Base-by-base conservation (phyloP, 2,329 filamentous ascomycete genomes). In the Huntiella moniliformis region DNA sequence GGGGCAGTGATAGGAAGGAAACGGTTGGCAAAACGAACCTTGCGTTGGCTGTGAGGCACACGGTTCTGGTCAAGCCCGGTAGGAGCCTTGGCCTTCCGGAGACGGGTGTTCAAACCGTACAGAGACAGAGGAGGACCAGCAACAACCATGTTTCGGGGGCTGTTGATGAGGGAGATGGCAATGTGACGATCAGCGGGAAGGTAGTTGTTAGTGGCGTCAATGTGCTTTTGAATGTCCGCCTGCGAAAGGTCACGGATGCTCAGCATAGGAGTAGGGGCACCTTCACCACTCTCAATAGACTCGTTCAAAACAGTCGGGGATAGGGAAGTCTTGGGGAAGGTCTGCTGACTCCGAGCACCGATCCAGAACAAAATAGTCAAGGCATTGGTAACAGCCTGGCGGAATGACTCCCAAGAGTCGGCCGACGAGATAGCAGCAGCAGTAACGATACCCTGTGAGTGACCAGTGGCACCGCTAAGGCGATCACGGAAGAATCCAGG, bases 361-460 rank as follows among this genome's bases (percentile, higher is more conserved):
- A 98, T 94, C 91, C 91, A 98, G 71, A 98, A 98, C 28, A 98
- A 79, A 57, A 95, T 84, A 28, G 83, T 91, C 52, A 98, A 68
- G 2, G 88, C 82, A 54, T 84, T 78, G 56, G 72, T 79, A 46
- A 85, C 74, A 46, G 84, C 76, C 56, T 82, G 78, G 53, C 82
- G 76, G 61, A 91, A 98, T 1, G 83, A 83, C 52, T 94, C 86
- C 91, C 91, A 98, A 22, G 82, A 86, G 54, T 84, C 82, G 3
- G 87, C 84, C 4, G 88, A 84, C 1, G 92, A 82, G 49, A 91
- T 93, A 17, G 83, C 83, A 28, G 88, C 86, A 17, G 91, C 91
- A 51, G 92, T 86, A 51, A 98, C 82, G 13, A 98, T 79, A 60
- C 91, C 91, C 61, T 98, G 91, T 0, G 91, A 98, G 64, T 98